phyloP scores from a whole-genome alignment of 805 yeast species.

The Wickerhamiella slavikovae region DNA sequence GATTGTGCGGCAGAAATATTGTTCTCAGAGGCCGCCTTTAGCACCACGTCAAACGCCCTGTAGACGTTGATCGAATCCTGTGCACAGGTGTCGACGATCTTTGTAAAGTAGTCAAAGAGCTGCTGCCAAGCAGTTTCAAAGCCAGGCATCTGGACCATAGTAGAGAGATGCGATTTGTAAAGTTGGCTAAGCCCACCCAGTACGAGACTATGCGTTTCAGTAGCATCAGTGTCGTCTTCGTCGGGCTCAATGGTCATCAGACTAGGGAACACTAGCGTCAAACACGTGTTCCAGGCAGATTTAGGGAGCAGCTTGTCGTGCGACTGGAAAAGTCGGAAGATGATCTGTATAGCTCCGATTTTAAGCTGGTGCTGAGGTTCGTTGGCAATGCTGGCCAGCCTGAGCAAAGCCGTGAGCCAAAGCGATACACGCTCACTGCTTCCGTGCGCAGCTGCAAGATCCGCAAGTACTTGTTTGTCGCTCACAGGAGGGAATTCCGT shows the following conservation, averaged over 20 bases:
- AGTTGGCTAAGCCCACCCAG: slow-evolving; percentile 47
- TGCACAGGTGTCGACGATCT: slow-evolving; percentile 24
- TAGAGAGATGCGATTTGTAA: slow-evolving; percentile 29
- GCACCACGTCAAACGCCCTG: slow-evolving; percentile 28
- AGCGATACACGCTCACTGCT: slow-evolving; percentile 19
- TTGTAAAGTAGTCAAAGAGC: slow-evolving; percentile 29
- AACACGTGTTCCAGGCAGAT: slow-evolving; percentile 43
- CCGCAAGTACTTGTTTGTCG: slow-evolving; percentile 9
- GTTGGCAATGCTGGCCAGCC: slow-evolving; percentile 38
- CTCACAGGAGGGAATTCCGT: slow-evolving; percentile 2
- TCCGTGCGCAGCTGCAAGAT: slow-evolving; percentile 10
- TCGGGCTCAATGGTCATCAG: slow-evolving; percentile 13
- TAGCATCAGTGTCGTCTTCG: slow-evolving; percentile 21
- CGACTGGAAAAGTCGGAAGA: slow-evolving; percentile 61
- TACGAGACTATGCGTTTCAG: slow-evolving; percentile 41
- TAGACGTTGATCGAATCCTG: slow-evolving; percentile 38
- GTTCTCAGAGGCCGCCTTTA: slow-evolving; percentile 16
- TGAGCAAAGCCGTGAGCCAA: slow-evolving; percentile 45
- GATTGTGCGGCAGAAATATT: slow-evolving; percentile 4
- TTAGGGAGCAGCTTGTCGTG: slow-evolving; percentile 36
- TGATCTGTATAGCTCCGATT: slow-evolving; percentile 77
- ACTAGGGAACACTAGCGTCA: slow-evolving; percentile 34
- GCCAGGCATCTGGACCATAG: slow-evolving; percentile 15
- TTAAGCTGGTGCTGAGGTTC: slow-evolving; percentile 63
- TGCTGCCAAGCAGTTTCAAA: slow-evolving; percentile 32